phyloP scores from a whole-genome alignment of 768 basidiomycete genomes.

The Lentinula edodes region DNA sequence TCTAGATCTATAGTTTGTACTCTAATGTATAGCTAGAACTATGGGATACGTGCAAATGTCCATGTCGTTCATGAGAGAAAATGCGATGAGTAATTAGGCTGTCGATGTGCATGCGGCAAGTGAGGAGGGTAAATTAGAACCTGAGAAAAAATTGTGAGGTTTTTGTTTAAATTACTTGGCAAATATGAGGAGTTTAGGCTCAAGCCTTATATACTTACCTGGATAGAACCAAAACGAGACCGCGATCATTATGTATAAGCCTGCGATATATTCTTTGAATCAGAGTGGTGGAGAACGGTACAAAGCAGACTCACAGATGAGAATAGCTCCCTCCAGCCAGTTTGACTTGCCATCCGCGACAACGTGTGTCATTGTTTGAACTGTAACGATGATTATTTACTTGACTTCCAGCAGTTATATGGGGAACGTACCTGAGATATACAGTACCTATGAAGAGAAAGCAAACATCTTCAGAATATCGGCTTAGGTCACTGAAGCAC shows the following conservation, averaged over 20 bases:
- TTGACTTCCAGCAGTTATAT: background rate
- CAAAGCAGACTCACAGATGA: constrained; percentile 58
- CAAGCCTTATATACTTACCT: constrained; percentile 21
- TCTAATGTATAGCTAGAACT: background rate
- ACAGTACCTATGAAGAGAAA: constrained; percentile 28
- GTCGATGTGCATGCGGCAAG: constrained; percentile 2
- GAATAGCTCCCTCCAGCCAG: constrained; percentile 83
- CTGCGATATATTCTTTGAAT: constrained; percentile 22
- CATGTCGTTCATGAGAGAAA: background rate
- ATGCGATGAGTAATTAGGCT: background rate
- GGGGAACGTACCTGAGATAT: constrained; percentile 37
- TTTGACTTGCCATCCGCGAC: constrained; percentile 86
- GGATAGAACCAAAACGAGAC: constrained; percentile 71
- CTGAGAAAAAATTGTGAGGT: background rate
- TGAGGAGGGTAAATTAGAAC: constrained; percentile 2
- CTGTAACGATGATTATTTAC: constrained; percentile 23
- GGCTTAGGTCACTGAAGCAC: background rate
- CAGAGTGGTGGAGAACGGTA: background rate
- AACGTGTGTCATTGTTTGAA: constrained; percentile 81
- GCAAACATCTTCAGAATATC: background rate
- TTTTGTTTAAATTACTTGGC: background rate
- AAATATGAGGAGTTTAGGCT: background rate
- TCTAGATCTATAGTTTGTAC: background rate
- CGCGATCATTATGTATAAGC: constrained; percentile 67
- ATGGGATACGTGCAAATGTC: background rate